Evolutionary conservation across 306 rosid species (phyloP).

Genomic region (Astragalus membranaceus): DNA sequence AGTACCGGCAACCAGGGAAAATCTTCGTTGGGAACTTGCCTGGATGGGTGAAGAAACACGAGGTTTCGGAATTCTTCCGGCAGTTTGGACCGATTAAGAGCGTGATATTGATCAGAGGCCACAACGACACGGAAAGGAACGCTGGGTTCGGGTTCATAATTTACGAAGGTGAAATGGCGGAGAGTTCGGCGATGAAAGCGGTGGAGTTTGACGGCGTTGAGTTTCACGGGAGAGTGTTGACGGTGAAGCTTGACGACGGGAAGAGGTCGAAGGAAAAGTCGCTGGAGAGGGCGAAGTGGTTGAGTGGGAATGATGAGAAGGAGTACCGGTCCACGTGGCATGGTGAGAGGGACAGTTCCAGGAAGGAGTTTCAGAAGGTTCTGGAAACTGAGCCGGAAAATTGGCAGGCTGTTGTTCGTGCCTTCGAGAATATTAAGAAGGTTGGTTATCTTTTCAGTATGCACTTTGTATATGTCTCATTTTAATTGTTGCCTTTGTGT

Average conservation of each 20-base stretch:
- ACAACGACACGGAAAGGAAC: constrained; percentile 42
- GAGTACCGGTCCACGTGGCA: constrained; percentile 74
- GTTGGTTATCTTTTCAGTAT: constrained; percentile 29
- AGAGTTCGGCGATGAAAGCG: constrained; percentile 64
- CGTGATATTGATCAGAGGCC: constrained; percentile 74
- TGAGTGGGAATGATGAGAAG: constrained; percentile 40
- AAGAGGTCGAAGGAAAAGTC: constrained; percentile 57
- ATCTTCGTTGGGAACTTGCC: constrained; percentile 88
- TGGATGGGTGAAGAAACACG: constrained; percentile 66
- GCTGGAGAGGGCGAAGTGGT: constrained; percentile 52
- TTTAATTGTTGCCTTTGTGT: not conserved
- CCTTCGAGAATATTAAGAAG: constrained; percentile 72
- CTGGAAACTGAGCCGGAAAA: constrained; percentile 82
- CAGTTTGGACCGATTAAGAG: constrained; percentile 72
- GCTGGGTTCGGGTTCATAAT: constrained; percentile 79
- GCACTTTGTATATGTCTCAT: not conserved
- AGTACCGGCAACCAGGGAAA: constrained; percentile 73
- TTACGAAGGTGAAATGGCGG: constrained; percentile 45
- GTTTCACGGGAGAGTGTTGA: constrained; percentile 74
- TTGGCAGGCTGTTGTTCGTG: constrained; percentile 79
- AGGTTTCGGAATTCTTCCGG: constrained; percentile 64
- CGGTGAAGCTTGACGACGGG: constrained; percentile 83
- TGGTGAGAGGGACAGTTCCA: constrained; percentile 61
- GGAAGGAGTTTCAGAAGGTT: constrained; percentile 53
- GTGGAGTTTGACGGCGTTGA: constrained; percentile 92